These are phyloP conservation scores for Phlyctochytrium arcticum DNA, from an alignment of 192 early-diverging fungal species.

Conservation along the genomic window DNA sequence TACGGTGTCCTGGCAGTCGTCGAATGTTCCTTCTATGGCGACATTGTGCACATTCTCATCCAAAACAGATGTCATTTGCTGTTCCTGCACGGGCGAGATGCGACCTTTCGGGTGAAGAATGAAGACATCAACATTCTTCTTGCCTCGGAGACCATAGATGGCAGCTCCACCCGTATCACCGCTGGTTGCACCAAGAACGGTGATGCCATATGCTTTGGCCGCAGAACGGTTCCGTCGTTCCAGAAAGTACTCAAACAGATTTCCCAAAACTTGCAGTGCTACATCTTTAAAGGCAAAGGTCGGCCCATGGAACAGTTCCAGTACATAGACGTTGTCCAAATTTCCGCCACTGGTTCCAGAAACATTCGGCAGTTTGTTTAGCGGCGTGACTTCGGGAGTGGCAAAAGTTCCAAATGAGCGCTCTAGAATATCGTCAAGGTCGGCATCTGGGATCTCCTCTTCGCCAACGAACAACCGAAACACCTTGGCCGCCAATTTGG, in stretches of 20 bases:
- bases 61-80: conserved; percentile 95
- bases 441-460: conserved; percentile 68
- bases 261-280: conserved; percentile 92
- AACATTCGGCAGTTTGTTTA: conserved; percentile 65
- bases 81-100: conserved; percentile 92
- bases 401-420: conserved; percentile 78
- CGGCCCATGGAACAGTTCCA: conserved; percentile 96
- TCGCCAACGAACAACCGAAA: conserved; percentile 79
- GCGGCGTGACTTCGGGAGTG: conserved; percentile 69
- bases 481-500: conserved; percentile 77
- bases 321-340: conserved; percentile 37
- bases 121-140: conserved; percentile 89
- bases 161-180: conserved; percentile 98
- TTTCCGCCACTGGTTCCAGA: conserved; percentile 11
- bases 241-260: conserved; percentile 97
- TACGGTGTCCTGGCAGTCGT: conserved; percentile 95
- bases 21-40: conserved; percentile 91
- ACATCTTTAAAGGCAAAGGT: conserved; percentile 99
- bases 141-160: conserved; percentile 91
- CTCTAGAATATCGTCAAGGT: conserved; percentile 64
- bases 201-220: conserved; percentile 44
- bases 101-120: conserved; percentile 88
- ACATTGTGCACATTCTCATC: conserved; percentile 93
- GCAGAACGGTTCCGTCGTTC: conserved; percentile 59
- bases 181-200: conserved; percentile 91